phyloP scores from a whole-genome alignment of 225 moss, liverwort and hornwort genomes.

The Takakia lepidozioides region DNA sequence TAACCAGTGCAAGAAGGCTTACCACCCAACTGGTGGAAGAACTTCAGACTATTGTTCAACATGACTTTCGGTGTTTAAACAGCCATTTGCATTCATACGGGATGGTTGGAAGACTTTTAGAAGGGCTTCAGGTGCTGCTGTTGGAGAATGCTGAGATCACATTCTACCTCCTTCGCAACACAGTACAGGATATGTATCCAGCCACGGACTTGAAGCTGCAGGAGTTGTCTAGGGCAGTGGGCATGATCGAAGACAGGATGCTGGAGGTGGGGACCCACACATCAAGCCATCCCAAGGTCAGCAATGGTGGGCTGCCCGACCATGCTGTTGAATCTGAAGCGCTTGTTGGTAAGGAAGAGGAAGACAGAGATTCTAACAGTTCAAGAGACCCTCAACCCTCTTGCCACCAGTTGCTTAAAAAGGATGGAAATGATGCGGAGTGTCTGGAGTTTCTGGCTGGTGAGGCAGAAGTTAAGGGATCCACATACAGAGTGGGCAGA shows the following conservation, averaged over 20 bases:
- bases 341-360: too few species aligned
- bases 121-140: slow-evolving; percentile 52
- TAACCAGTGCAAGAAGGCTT: slow-evolving; percentile 50
- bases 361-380: too few species aligned
- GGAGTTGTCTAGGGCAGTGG: slow-evolving; percentile 17
- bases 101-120: slow-evolving; percentile 30
- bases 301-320: too few species aligned
- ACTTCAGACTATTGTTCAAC: slow-evolving; percentile 29
- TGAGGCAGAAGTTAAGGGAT: too few species aligned
- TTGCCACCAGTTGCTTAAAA: too few species aligned
- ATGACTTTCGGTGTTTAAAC: slow-evolving; percentile 41
- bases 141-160: slow-evolving; percentile 44
- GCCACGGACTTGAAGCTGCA: slow-evolving; percentile 21
- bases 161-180: slow-evolving; percentile 30
- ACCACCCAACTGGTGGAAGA: slow-evolving; percentile 52
- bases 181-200: slow-evolving; percentile 20
- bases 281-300: too few species aligned
- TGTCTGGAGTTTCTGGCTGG: too few species aligned
- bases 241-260: slow-evolving; percentile 5
- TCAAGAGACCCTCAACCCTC: too few species aligned
- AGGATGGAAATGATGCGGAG: too few species aligned
- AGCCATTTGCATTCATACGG: slow-evolving; percentile 30
- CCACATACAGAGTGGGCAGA: too few species aligned
- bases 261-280: slow-evolving; percentile 4
- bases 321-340: too few species aligned